Evolutionary conservation across 1,284 basidiomycete genomes (phyloP).

Genomic region (Sutorius eximius): DNA sequence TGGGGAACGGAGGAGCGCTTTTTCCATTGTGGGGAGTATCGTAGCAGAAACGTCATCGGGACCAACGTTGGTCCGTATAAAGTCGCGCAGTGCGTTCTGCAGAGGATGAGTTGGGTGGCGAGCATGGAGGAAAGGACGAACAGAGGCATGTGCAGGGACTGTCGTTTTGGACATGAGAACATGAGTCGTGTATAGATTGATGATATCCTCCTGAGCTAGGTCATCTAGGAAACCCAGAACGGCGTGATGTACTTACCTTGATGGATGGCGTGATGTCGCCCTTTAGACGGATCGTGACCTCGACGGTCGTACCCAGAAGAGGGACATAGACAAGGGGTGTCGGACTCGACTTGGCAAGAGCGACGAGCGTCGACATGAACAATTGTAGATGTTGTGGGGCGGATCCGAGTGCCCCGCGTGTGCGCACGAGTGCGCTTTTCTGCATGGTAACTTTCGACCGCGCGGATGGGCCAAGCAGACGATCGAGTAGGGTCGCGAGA

Average conservation of each 20-base stretch:
- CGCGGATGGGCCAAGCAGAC: conserved; percentile 49
- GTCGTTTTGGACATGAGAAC: conserved; percentile 59
- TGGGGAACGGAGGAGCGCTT: conserved; percentile 70
- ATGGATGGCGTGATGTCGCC: conserved; percentile 29
- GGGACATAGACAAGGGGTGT: conserved; percentile 49
- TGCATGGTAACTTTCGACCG: conserved; percentile 60
- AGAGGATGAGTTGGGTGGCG: conserved; percentile 9
- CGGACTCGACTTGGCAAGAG: conserved; percentile 48
- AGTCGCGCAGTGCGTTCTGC: conserved; percentile 57
- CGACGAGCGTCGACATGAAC: conserved; percentile 52
- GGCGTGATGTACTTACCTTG: conserved; percentile 17
- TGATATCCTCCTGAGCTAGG: conserved; percentile 45
- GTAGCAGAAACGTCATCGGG: conserved; percentile 49
- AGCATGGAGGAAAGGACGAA: conserved; percentile 32
- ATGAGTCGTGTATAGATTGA: conserved; percentile 50
- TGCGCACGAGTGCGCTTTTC: conserved; percentile 58
- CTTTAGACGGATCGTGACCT: conserved; percentile 63
- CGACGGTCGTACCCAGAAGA: conserved; percentile 59
- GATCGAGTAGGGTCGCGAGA: conserved; percentile 60
- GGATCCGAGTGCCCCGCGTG: conserved; percentile 63
- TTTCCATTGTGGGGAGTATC: conserved; percentile 70
- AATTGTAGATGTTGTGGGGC: conserved; percentile 46
- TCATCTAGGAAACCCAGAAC: not conserved
- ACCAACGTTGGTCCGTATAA: conserved; percentile 54
- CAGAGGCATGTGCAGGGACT: conserved; percentile 50